Evolutionary conservation across 164 flowering plant species (phyloP), one percentile per base, ranked within the genome.

Genomic region (Vitis riparia): DNA sequence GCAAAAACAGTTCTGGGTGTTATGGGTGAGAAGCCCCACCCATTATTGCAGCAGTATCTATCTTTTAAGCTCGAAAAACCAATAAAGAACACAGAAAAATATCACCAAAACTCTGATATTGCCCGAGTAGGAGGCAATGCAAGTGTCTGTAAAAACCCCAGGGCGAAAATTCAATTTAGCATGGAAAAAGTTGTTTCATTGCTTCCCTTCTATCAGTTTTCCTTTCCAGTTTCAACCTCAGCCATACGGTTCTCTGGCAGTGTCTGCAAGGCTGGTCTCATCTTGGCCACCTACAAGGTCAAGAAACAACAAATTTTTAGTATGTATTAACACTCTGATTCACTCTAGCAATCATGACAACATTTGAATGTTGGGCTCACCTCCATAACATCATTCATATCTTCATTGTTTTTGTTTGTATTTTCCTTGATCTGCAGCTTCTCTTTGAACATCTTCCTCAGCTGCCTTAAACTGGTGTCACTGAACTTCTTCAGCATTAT

Each of bases 371-470:
- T 29, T 27, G 15, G 32, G 5, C 53, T 72, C 55, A 75, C 86
- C 83, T 80, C 44, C 44, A 1, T 74, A 51, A 8, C 48, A 23
- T 0, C 53, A 23, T 51, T 65, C 5, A 62, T 32, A 4, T 56
- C 71, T 3, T 59, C 55, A 12, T 48, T 59, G 11, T 59, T 66
- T 53, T 66, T 77, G n/a, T 55, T 53, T 2, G 7, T 23, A 10
- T 6, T 37, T 37, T 37, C 44, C 27, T 23, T 37, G 44, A 73
- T 55, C 47, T 51, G 10, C 19, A 77, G 50, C 30, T 76, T 64
- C n/a, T 65, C 62, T 60, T 76, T 82, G 44, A 81, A 13, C 83
- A 76, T 74, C 78, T 80, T 82, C 57, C 13, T 71, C 66, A 87
- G 78, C 77, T 78, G 68, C 80, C 90, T 79, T 51, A 82, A 11